Conservation (phyloP, 148 eudicot species). For the Cornus controversa region DNA sequence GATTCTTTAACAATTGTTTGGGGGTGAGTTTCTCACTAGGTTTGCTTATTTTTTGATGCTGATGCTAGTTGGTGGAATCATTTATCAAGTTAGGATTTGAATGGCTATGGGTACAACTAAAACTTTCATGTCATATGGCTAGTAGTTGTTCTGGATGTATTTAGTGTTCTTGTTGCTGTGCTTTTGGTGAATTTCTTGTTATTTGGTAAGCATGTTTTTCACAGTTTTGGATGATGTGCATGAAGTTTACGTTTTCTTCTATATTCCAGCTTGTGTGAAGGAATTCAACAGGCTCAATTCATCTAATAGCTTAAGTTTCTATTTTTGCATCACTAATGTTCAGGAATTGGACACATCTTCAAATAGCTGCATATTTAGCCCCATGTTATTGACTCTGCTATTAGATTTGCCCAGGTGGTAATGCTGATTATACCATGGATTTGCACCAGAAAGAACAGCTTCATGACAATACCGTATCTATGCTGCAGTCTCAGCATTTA, state of each 20-base stretch:
- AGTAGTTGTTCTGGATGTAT: background rate
- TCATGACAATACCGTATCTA: constrained; percentile 68
- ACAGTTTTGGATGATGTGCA: background rate
- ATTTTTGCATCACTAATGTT: background rate
- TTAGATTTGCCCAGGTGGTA: constrained; percentile 60
- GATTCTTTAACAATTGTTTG: background rate
- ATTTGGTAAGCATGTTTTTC: background rate
- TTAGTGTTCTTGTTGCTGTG: background rate
- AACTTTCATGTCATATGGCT: background rate
- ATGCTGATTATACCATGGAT: constrained; percentile 79
- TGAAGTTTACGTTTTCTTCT: background rate
- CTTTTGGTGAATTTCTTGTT: background rate
- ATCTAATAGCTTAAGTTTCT: background rate
- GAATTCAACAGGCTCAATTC: background rate
- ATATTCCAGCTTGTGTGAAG: background rate
- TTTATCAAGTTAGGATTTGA: background rate
- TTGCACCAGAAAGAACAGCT: constrained; percentile 87
- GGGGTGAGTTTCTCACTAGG: background rate
- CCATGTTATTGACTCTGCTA: constrained; percentile 13
- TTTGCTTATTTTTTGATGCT: background rate
- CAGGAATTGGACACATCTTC: background rate
- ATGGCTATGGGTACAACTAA: background rate
- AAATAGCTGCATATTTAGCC: background rate
- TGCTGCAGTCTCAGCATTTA: constrained; percentile 84
- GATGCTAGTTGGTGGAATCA: background rate